Conservation (phyloP, 2,329 filamentous ascomycete genomes). For the Zymoseptoria brevis region DNA sequence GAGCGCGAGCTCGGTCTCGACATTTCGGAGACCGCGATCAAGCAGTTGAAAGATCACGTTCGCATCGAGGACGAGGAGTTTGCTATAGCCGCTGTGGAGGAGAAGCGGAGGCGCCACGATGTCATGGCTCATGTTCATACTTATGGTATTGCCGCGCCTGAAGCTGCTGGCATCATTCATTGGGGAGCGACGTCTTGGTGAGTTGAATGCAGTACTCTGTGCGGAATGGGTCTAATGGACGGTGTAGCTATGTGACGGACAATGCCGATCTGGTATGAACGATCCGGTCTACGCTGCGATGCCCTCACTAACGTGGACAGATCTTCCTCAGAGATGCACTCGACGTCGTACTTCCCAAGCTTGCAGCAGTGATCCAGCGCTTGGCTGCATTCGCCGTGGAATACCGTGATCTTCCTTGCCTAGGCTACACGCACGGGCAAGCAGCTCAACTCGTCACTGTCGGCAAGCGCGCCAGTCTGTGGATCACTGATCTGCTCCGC, state of each 20-base stretch:
- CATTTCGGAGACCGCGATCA: conserved; percentile 58
- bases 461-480: conserved; percentile 61
- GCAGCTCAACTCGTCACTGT: conserved; percentile 51
- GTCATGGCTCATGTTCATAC: conserved; percentile 52
- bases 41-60: conserved; percentile 40
- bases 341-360: conserved; percentile 66
- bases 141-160: conserved; percentile 64
- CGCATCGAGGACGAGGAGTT: conserved; percentile 43
- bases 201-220: neutral
- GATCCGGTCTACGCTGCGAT: neutral
- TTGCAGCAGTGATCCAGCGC: conserved; percentile 71
- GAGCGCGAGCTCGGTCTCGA: conserved; percentile 72
- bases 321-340: conserved; percentile 69
- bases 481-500: conserved; percentile 68
- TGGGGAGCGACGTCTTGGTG: conserved; percentile 55
- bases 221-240: neutral
- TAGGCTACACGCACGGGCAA: conserved; percentile 71
- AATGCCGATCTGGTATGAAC: conserved; percentile 55
- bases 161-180: conserved; percentile 77
- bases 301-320: neutral
- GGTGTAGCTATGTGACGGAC: conserved; percentile 53
- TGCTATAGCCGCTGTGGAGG: conserved; percentile 40
- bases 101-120: conserved; percentile 38
- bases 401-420: conserved; percentile 63
- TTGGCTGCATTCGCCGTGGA: conserved; percentile 63